phyloP scores from a whole-genome alignment of 2,329 filamentous ascomycete species.

The Bipolaris gigantea region DNA sequence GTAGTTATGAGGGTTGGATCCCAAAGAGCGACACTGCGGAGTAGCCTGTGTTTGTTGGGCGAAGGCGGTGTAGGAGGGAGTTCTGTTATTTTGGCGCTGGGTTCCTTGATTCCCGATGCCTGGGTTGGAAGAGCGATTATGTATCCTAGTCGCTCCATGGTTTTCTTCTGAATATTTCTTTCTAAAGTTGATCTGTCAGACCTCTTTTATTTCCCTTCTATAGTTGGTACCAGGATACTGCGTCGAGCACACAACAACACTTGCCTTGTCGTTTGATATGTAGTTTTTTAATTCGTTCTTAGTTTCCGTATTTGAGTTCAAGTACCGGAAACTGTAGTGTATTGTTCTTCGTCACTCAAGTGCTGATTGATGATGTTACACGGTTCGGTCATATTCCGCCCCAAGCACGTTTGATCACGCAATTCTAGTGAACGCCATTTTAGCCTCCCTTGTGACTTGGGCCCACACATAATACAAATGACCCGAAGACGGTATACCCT shows the following conservation, averaged over 20 bases:
- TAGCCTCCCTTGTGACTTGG: constrained; percentile 13
- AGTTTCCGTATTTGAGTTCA: no score
- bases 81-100: not conserved
- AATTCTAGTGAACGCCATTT: constrained; percentile 28
- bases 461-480: not conserved
- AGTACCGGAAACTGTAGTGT: not conserved
- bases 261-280: not conserved
- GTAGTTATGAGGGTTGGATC: constrained; percentile 30
- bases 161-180: not conserved
- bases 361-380: constrained; percentile 11
- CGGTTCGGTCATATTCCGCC: constrained; percentile 24
- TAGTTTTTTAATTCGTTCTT: no score
- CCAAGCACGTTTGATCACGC: constrained; percentile 41
- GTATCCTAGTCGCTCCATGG: not conserved
- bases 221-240: not conserved
- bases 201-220: not conserved
- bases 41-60: not conserved
- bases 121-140: not conserved
- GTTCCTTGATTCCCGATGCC: not conserved
- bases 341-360: not conserved
- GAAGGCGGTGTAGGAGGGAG: not conserved
- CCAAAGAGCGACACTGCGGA: constrained; percentile 17
- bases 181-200: not conserved
- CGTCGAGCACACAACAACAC: not conserved
- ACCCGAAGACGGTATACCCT: not conserved